These are phyloP conservation scores for Boeremia exigua DNA, from an alignment of 2,329 filamentous ascomycete genomes.

Conservation along the genomic window DNA sequence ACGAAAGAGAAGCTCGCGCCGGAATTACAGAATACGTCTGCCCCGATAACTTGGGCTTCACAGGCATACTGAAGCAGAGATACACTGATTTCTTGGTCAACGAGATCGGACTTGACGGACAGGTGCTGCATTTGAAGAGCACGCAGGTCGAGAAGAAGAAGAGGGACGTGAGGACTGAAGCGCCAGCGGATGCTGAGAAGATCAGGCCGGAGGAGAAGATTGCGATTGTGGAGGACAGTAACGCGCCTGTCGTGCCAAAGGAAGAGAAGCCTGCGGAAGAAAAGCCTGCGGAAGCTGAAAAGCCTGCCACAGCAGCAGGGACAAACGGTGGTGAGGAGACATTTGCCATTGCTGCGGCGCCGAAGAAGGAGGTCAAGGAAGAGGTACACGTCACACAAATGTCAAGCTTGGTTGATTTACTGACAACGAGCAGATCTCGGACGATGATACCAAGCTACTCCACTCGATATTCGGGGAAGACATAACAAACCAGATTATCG, in stretches of 20 bases:
- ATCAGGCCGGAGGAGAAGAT: constrained; percentile 28
- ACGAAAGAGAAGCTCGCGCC: constrained; percentile 52
- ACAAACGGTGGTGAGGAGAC: constrained; percentile 29
- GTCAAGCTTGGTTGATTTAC: neutral
- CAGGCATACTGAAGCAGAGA: constrained; percentile 71
- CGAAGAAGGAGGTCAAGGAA: constrained; percentile 21
- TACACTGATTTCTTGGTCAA: constrained; percentile 95
- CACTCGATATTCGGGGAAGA: constrained; percentile 59
- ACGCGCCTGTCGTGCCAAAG: constrained; percentile 21
- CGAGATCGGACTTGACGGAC: constrained; percentile 78
- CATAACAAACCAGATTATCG: constrained; percentile 58
- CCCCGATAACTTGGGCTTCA: constrained; percentile 63
- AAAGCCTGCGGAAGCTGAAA: constrained; percentile 26
- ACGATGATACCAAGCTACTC: constrained; percentile 48
- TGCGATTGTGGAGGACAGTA: constrained; percentile 27
- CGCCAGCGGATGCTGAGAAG: constrained; percentile 1
- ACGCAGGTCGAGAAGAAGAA: constrained; percentile 40
- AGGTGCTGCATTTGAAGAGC: constrained; percentile 73
- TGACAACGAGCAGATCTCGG: constrained; percentile 39
- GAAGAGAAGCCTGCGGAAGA: constrained; percentile 25
- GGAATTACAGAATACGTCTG: constrained; percentile 71
- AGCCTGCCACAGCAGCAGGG: neutral
- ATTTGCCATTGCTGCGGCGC: constrained; percentile 21
- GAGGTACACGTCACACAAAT: constrained; percentile 7
- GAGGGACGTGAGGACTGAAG: constrained; percentile 12